Percentiles rank a stretch among this genome's conserved stretches.
These are phyloP conservation scores for Teunomyces barrocoloradensis DNA, from an alignment of 805 yeast species.

Conservation along the genomic window DNA sequence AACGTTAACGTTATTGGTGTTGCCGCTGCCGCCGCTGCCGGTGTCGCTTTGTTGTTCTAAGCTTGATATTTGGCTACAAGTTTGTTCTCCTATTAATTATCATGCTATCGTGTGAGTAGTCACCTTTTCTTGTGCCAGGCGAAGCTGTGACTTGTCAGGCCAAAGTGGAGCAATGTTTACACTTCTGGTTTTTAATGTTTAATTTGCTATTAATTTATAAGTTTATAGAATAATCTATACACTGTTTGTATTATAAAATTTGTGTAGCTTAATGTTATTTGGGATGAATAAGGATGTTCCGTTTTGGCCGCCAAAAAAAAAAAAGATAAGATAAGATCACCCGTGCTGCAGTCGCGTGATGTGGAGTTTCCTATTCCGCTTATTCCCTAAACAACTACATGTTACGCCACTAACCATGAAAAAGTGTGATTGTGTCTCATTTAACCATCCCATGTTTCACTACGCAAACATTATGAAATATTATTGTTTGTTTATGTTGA, in stretches of 20 bases:
- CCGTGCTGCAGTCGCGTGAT: background rate
- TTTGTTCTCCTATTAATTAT: background rate
- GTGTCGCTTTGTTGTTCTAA: slow-evolving; percentile 33
- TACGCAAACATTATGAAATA: too few relatives aligned
- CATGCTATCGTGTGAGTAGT: background rate
- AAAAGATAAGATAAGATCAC: background rate
- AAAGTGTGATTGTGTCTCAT: too few relatives aligned
- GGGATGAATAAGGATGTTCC: background rate
- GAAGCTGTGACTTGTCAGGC: background rate
- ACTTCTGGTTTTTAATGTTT: slow-evolving; percentile 1
- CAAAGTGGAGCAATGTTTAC: background rate
- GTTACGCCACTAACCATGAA: background rate
- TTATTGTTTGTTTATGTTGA: background rate
- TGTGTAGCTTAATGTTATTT: background rate
- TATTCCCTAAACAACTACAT: background rate
- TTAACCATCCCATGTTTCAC: background rate
- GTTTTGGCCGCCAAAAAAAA: background rate
- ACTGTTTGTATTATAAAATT: background rate
- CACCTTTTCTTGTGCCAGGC: background rate
- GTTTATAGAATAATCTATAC: slow-evolving; percentile 3
- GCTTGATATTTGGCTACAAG: slow-evolving; percentile 1
- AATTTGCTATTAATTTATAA: background rate
- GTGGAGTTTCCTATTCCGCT: background rate
- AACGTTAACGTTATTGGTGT: slow-evolving; percentile 27
- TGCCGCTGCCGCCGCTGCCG: slow-evolving; percentile 27